Conservation (phyloP, 805 yeast genomes). For the Pichia paraexigua region DNA sequence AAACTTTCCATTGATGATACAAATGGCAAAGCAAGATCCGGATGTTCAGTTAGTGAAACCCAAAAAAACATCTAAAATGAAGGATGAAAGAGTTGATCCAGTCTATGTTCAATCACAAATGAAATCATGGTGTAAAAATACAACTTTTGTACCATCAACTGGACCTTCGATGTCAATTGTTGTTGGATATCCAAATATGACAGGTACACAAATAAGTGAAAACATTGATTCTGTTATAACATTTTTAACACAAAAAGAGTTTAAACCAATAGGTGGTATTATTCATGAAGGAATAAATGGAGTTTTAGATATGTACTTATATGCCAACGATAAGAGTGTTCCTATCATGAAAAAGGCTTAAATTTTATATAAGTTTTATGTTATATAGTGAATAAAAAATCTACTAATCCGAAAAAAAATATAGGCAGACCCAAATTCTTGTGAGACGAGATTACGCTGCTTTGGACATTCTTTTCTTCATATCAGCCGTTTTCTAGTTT, state of each 20-base stretch:
- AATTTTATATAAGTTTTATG: background rate
- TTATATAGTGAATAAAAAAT: too few relatives aligned
- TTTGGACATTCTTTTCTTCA: too few relatives aligned
- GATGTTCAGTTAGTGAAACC: constrained; percentile 26
- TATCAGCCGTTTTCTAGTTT: background rate
- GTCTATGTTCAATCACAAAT: constrained; percentile 57
- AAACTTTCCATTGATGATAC: constrained; percentile 60
- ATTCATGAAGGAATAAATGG: constrained; percentile 35
- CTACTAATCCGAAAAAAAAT: too few relatives aligned
- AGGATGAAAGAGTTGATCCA: constrained; percentile 58
- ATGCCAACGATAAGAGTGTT: constrained; percentile 27
- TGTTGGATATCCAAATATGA: constrained; percentile 49
- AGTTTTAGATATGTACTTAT: constrained; percentile 43
- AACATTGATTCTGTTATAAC: constrained; percentile 45
- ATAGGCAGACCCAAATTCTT: background rate
- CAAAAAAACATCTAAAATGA: constrained; percentile 34
- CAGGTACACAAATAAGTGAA: constrained; percentile 33
- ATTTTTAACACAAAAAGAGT: constrained; percentile 38
- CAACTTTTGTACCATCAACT: constrained; percentile 50
- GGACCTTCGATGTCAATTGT: constrained; percentile 56
- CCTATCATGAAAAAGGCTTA: constrained; percentile 5
- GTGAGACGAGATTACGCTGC: background rate
- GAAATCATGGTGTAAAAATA: constrained; percentile 52
- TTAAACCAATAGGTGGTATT: constrained; percentile 53
- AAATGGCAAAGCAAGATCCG: constrained; percentile 41